Conservation (phyloP, 2,329 filamentous ascomycete genomes). For the Calonectria montana region DNA sequence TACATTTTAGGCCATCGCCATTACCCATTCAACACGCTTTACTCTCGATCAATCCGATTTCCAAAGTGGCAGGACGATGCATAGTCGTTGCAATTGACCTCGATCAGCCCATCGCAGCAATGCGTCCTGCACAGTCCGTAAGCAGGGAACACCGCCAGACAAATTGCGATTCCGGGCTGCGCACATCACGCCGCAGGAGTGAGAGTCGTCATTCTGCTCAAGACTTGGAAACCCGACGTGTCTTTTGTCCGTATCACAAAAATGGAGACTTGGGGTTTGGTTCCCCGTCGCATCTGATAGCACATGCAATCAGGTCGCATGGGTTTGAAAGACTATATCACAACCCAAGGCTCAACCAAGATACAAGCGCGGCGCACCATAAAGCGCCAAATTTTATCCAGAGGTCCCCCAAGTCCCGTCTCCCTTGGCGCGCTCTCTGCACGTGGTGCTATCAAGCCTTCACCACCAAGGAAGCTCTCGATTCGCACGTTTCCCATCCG, state of each 20-base stretch:
- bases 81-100: not conserved
- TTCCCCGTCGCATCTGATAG: not conserved
- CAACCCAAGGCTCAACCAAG: not conserved
- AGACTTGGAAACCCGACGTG: not conserved
- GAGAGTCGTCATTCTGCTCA: not conserved
- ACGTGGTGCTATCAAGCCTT: not conserved
- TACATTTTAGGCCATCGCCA: not conserved
- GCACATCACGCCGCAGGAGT: not conserved
- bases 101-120: not conserved
- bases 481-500: not conserved
- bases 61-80: not conserved
- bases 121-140: not conserved
- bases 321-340: not conserved
- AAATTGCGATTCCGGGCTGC: not conserved
- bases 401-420: too few relatives aligned
- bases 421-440: not conserved
- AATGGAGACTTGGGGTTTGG: not conserved
- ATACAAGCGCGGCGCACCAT: not conserved
- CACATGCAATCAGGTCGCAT: not conserved
- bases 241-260: not conserved
- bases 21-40: not conserved
- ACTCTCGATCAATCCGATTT: not conserved
- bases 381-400: not conserved
- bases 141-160: not conserved
- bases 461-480: not conserved